Conservation (phyloP, 73 alveolate species). For the Effrenium voratum region DNA sequence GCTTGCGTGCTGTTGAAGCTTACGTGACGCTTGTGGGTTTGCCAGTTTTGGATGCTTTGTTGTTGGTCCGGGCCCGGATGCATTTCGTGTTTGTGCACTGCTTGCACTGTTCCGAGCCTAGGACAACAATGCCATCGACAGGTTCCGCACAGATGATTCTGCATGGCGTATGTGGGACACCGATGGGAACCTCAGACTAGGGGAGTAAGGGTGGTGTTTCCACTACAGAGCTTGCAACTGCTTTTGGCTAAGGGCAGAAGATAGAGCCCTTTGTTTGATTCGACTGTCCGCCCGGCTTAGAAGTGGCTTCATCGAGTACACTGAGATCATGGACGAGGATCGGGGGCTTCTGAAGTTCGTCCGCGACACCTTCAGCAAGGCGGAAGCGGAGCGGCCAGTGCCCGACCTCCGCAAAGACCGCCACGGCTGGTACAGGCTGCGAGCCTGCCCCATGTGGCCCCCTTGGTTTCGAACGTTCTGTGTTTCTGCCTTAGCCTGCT, state of each 20-base stretch:
- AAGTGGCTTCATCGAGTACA: conserved; percentile 73
- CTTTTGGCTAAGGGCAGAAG: no score
- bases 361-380: conserved; percentile 54
- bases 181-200: conserved; percentile 40
- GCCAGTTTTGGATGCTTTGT: no score
- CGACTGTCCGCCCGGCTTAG: not conserved
- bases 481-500: no score
- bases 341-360: conserved; percentile 59
- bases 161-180: conserved; percentile 80
- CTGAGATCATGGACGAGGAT: conserved; percentile 81
- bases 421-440: conserved; percentile 80
- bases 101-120: not conserved
- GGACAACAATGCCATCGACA: conserved; percentile 76
- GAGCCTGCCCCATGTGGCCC: not conserved
- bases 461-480: no score
- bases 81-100: no score
- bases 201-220: no score
- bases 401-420: conserved; percentile 84
- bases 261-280: no score
- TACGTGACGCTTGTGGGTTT: no score
- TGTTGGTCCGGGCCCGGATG: no score
- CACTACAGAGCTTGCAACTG: no score
- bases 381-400: conserved; percentile 50
- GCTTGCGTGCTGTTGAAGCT: no score
- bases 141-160: conserved; percentile 57